These are phyloP conservation scores for Starmera caribaea DNA, from an alignment of 805 yeast genomes.

Conservation along the genomic window DNA sequence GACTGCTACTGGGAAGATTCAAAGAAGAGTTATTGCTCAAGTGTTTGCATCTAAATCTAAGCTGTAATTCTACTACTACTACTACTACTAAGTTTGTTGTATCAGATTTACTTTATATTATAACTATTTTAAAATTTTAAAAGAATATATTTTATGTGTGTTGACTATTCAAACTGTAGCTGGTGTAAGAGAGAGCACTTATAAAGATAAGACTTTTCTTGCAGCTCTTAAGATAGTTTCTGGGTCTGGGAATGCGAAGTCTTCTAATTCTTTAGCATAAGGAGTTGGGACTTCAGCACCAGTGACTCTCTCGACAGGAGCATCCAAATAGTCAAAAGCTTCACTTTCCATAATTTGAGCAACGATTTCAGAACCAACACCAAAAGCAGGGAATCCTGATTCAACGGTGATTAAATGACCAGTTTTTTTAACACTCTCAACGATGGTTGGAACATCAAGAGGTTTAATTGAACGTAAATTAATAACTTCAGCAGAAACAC, in stretches of 20 bases:
- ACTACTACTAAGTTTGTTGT: too few species aligned
- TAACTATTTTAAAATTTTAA: neutral
- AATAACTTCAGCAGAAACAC: constrained; percentile 85
- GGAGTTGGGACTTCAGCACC: constrained; percentile 99
- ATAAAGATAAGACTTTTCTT: constrained; percentile 68
- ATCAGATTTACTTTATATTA: neutral
- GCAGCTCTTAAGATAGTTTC: constrained; percentile 82
- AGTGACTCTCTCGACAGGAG: constrained; percentile 97
- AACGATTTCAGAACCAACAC: constrained; percentile 96
- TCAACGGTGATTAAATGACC: constrained; percentile 94
- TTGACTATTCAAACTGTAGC: neutral
- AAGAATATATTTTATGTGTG: neutral
- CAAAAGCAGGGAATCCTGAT: constrained; percentile 96
- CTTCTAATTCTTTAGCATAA: constrained; percentile 91
- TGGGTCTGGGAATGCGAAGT: constrained; percentile 97
- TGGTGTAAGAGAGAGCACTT: constrained; percentile 12
- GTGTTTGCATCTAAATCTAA: constrained; percentile 32
- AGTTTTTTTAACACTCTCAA: constrained; percentile 90
- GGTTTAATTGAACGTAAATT: constrained; percentile 97
- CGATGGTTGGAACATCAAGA: constrained; percentile 77
- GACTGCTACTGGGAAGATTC: constrained; percentile 73
- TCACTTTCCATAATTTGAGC: constrained; percentile 98
- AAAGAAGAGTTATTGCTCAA: constrained; percentile 52
- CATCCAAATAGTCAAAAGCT: constrained; percentile 96
- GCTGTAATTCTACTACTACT: constrained; percentile 10